Evolutionary conservation across 495 filamentous ascomycete species (phyloP), one percentile per base, ranked within the genome.

Genomic region (Hypoxylon subgilvum): DNA sequence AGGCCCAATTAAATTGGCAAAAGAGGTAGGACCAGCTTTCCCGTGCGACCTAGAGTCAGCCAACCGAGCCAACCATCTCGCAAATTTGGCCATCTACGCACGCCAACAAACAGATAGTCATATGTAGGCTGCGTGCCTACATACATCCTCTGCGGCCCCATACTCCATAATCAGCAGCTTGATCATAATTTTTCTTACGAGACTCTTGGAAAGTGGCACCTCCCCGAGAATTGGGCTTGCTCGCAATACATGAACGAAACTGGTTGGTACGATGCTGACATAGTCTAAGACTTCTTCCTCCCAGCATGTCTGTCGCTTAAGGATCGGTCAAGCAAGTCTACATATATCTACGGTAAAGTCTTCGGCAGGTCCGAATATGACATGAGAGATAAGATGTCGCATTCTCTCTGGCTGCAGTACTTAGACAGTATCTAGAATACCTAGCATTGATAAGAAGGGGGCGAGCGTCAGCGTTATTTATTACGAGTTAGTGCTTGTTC

Each of bases 141-240:
- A 18, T 39, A 27, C 31, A 17, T 48, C 52, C 32, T 51, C 27
- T 30, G 27, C 13, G 12, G 7, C 31, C 31, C 52, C 43, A 19
- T 46, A 32, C 31, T 18, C 55, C 53, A 43, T 57, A 50, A 61
- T 61, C 61, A 64, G 49, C 43, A 38, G 46, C 55, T 55, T 56
- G 51, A 61, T 18, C 31, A 41, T n/a, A n/a, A n/a, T 43, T 55
- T 43, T 42, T 55, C 34, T 34, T 51, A 49, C 61, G 55, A n/a
- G n/a, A n/a, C n/a, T n/a, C n/a, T n/a, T n/a, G 17, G 32, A 68
- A 47, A 54, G 66, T 70, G 57, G 69, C 71, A 23, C 55, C 53
- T 38, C 56, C 52, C 38, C 43, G 67, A 67, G 42, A 47, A 57
- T 63, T 16, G 16, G 6, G 16, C 38, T 45, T 34, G 31, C 31